phyloP scores from a whole-genome alignment of 352 stramenopile genomes.

The Pythium aphanidermatum region DNA sequence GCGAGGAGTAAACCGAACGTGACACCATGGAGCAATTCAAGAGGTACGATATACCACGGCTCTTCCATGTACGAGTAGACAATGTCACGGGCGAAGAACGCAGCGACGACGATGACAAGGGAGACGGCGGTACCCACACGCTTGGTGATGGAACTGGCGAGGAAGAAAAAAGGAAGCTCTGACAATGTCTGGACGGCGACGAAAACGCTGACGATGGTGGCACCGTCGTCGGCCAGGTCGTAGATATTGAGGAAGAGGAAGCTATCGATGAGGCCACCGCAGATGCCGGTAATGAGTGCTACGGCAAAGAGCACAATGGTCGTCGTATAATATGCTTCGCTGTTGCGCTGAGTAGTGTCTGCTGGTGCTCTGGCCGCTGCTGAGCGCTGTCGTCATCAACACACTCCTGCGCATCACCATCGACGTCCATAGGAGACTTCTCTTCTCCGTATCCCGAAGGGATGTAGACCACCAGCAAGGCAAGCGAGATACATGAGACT shows the following conservation, averaged over 20 bases:
- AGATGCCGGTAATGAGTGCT: constrained; percentile 45
- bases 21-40: constrained; percentile 52
- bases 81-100: constrained; percentile 41
- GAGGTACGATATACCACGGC: constrained; percentile 46
- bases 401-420: too few relatives aligned
- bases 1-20: constrained; percentile 58
- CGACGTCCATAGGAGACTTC: too few relatives aligned
- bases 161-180: constrained; percentile 66
- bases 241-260: constrained; percentile 62
- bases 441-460: too few relatives aligned
- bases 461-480: constrained; percentile 42
- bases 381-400: too few relatives aligned
- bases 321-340: neutral
- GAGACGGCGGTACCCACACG: constrained; percentile 35
- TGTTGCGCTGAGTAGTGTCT: neutral
- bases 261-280: constrained; percentile 45
- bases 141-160: constrained; percentile 49
- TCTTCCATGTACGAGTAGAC: constrained; percentile 51
- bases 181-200: constrained; percentile 56
- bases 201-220: constrained; percentile 46
- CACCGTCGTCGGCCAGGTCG: constrained; percentile 46
- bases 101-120: constrained; percentile 38
- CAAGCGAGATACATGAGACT: constrained; percentile 36
- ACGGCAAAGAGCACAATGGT: constrained; percentile 10
- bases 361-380: too few relatives aligned